Percentiles rank a stretch among this genome's conserved stretches.
Conservation (phyloP, 2,329 filamentous ascomycete genomes). For the Remersonia thermophila region DNA sequence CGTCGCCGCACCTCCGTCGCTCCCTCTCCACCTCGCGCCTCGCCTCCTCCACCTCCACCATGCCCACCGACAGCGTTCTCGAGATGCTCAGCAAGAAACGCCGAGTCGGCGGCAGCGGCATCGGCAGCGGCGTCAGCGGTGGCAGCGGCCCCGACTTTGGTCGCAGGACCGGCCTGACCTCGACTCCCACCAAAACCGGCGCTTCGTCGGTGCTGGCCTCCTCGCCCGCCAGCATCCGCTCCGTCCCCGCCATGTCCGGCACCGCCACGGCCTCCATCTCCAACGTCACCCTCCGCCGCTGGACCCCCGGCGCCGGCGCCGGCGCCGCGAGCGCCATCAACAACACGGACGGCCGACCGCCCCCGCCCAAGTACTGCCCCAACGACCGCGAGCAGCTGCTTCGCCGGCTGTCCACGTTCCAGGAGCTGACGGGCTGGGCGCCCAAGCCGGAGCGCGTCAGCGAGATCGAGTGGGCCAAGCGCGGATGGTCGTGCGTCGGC, state of each 20-base stretch:
- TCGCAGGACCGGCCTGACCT: constrained; percentile 22
- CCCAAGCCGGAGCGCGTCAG: constrained; percentile 76
- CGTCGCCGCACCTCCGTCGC: constrained; percentile 11
- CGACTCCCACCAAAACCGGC: constrained; percentile 24
- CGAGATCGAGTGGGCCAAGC: constrained; percentile 89
- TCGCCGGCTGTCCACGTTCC: constrained; percentile 70
- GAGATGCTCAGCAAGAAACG: constrained; percentile 36
- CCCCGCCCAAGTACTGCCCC: constrained; percentile 63
- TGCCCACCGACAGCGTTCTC: constrained; percentile 25
- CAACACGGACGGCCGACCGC: constrained; percentile 17
- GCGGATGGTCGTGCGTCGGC: constrained; percentile 78
- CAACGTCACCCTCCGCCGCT: constrained; percentile 31
- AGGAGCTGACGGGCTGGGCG: constrained; percentile 86
- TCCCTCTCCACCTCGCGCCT: constrained; percentile 15
- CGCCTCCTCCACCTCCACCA: too few relatives aligned
- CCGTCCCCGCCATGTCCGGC: constrained; percentile 18
- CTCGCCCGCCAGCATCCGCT: constrained; percentile 13
- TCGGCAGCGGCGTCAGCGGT: too few relatives aligned
- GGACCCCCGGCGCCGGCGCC: constrained; percentile 16
- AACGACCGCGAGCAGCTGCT: constrained; percentile 76
- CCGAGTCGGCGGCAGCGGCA: constrained; percentile 30
- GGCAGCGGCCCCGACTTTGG: too few relatives aligned
- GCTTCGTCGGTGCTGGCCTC: constrained; percentile 10
- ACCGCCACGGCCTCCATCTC: constrained; percentile 28
- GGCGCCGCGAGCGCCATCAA: neutral